phyloP scores from a whole-genome alignment of 306 rosid species.

The Oxytropis ochrocephala region DNA sequence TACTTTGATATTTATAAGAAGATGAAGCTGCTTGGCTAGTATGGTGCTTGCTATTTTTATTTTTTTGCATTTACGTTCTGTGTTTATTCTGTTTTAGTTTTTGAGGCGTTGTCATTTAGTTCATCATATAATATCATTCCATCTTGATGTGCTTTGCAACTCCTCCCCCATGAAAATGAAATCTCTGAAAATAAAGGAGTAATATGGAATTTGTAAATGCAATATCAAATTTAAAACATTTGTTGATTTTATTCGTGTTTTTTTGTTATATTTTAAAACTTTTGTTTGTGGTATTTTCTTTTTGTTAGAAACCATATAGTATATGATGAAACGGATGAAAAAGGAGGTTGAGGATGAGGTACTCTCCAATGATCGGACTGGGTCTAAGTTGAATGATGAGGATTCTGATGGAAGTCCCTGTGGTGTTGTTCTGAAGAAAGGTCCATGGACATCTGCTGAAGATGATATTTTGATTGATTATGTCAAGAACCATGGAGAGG shows the following conservation, averaged over 20 bases:
- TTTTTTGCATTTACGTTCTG: not conserved
- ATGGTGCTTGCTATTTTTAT: conserved; percentile 2
- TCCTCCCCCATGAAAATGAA: not conserved
- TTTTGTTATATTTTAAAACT: not conserved
- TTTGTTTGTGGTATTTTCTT: conserved; percentile 18
- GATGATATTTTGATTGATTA: conserved; percentile 85
- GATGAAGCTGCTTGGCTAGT: conserved; percentile 12
- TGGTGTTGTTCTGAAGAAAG: conserved; percentile 67
- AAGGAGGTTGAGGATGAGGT: conserved; percentile 53
- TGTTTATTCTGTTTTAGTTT: conserved; percentile 4
- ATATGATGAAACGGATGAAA: conserved; percentile 48
- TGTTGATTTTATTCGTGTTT: conserved; percentile 10
- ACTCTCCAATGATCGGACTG: conserved; percentile 38
- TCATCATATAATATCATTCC: not conserved
- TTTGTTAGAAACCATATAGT: conserved; percentile 29
- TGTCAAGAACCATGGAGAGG: conserved; percentile 90
- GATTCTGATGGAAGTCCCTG: conserved; percentile 35
- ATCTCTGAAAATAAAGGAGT: not conserved
- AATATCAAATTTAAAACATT: conserved; percentile 6
- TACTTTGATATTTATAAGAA: not conserved
- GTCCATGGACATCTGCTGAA: conserved; percentile 94
- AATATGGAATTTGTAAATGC: not conserved
- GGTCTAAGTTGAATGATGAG: conserved; percentile 48
- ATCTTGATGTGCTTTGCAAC: not conserved
- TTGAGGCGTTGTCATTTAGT: not conserved